These are phyloP conservation scores for Stephanodiscus triporus DNA, from an alignment of 108 stramenopile species.

Conservation along the genomic window DNA sequence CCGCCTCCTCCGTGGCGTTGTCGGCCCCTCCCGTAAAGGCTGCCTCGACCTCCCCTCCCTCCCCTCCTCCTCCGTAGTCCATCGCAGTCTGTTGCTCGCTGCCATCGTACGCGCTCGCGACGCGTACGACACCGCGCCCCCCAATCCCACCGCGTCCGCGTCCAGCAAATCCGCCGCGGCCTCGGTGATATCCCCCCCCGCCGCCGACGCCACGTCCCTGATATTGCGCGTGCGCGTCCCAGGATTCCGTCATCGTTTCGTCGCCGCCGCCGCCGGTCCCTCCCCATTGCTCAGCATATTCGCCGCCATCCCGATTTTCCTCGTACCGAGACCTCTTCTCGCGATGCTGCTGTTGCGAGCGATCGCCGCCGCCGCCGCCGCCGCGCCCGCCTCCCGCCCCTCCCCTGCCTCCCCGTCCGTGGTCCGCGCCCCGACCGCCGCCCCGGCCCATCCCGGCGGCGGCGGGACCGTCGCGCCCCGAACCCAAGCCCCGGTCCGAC, in stretches of 20 bases:
- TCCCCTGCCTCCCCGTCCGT: constrained; percentile 29
- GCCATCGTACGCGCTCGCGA: not conserved
- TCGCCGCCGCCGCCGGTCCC: constrained; percentile 2
- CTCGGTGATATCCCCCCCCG: constrained; percentile 21
- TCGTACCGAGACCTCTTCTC: constrained; percentile 27
- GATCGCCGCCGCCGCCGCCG: not conserved
- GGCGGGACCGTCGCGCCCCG: constrained; percentile 5
- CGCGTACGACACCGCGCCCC: constrained; percentile 4
- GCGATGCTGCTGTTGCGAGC: not conserved
- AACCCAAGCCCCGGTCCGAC: constrained; percentile 8
- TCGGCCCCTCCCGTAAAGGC: constrained; percentile 13
- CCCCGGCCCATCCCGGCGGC: constrained; percentile 4
- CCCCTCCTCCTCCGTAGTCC: constrained; percentile 15
- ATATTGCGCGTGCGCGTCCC: not conserved
- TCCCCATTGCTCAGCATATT: not conserved
- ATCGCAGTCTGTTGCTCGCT: constrained; percentile 9
- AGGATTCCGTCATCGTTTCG: not conserved
- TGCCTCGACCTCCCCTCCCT: not conserved
- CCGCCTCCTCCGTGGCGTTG: constrained; percentile 53
- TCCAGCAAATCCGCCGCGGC: constrained; percentile 23
- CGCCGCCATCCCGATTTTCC: not conserved
- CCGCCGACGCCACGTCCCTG: constrained; percentile 15
- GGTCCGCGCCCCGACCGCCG: not conserved
- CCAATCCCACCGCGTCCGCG: constrained; percentile 33
- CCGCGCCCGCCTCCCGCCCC: not conserved